phyloP scores from a whole-genome alignment of 1,284 basidiomycete species.

The Apiotrichum brassicae region DNA sequence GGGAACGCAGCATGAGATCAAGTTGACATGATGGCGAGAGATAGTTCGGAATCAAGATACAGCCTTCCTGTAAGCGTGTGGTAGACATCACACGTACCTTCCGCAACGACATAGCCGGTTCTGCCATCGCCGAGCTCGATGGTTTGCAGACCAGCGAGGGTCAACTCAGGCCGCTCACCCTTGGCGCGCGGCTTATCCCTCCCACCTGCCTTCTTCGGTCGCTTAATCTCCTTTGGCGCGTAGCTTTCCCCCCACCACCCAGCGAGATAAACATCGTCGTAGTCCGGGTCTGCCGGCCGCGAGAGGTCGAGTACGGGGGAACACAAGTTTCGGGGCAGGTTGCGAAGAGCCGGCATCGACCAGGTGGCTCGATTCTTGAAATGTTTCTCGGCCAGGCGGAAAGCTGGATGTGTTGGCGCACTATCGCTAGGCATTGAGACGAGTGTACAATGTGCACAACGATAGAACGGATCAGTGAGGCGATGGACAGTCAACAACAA shows the following conservation, averaged over 20 bases:
- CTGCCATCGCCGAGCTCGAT: slow-evolving; percentile 24
- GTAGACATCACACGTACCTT: slow-evolving; percentile 22
- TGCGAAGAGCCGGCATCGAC: slow-evolving; percentile 23
- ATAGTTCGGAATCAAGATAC: slow-evolving; percentile 71
- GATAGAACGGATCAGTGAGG: too few relatives aligned
- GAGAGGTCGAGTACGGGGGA: slow-evolving; percentile 36
- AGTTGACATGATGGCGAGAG: slow-evolving; percentile 59
- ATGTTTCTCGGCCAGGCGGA: slow-evolving; percentile 43
- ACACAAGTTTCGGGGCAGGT: slow-evolving; percentile 8
- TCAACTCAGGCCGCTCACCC: slow-evolving; percentile 25
- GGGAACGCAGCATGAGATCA: slow-evolving; percentile 60
- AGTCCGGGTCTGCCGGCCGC: slow-evolving; percentile 22
- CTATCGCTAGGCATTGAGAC: too few relatives aligned
- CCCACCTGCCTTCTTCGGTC: background rate
- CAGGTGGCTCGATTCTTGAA: slow-evolving; percentile 40
- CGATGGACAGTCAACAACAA: too few relatives aligned
- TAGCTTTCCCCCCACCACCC: slow-evolving; percentile 39
- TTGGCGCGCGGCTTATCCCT: slow-evolving; percentile 25
- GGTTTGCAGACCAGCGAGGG: slow-evolving; percentile 10
- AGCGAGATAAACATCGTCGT: slow-evolving; percentile 38
- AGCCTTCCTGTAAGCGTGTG: slow-evolving; percentile 47
- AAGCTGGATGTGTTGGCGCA: slow-evolving; percentile 27
- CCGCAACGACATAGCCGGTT: slow-evolving; percentile 33
- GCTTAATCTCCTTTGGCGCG: background rate
- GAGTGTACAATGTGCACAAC: too few relatives aligned